Evolutionary conservation across 495 filamentous ascomycete species (phyloP), one percentile per base, ranked within the genome.

Genomic region (Neurospora tetraspora): DNA sequence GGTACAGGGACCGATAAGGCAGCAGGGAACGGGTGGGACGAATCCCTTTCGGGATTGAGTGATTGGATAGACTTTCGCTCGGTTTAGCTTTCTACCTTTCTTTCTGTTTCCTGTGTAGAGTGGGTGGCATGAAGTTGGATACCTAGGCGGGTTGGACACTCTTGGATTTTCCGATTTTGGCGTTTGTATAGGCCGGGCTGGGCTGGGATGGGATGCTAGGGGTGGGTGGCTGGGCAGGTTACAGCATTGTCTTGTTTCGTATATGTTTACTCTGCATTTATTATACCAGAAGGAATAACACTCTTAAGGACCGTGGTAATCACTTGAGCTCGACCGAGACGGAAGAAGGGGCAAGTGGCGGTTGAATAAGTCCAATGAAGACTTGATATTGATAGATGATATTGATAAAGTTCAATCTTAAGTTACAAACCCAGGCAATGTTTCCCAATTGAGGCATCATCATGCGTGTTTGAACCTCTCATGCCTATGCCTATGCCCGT

Each of bases 21-120:
- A 72, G 12, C 69, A 79, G 69, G 73, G 70, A 7, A 78, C 76
- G 6, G 77, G 77, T 8, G 78, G 71, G 23, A 75, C 40, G 53
- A 78, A 80, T 71, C 77, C 76, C 11, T 78, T 77, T 71, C 72
- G 76, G 11, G 40, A 38, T 37, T 77, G 70, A 75, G 45, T 12
- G 34, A 47, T 65, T 27, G 53, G 27, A 34, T 34, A 65, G 7
- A 65, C 11, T 16, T 23, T 36, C 34, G 34, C 0, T 36, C 6
- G 34, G 34, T 36, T 36, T 36, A 36, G 5, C 34, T 43, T 18
- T 16, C 12, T 42, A 5, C 39, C 14, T 42, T 16, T 18, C 40
- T 18, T 43, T 43, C 16, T 43, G 5, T 43, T 43, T 43, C 2
- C 40, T 18, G 16, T 18, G 40, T 43, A 36, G 34, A 36, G 5